A percentile compares a stretch with the other conserved stretches of the same genome.
Evolutionary conservation across 257 asterid genomes (phyloP).

Genomic region (Solanum phureja): DNA sequence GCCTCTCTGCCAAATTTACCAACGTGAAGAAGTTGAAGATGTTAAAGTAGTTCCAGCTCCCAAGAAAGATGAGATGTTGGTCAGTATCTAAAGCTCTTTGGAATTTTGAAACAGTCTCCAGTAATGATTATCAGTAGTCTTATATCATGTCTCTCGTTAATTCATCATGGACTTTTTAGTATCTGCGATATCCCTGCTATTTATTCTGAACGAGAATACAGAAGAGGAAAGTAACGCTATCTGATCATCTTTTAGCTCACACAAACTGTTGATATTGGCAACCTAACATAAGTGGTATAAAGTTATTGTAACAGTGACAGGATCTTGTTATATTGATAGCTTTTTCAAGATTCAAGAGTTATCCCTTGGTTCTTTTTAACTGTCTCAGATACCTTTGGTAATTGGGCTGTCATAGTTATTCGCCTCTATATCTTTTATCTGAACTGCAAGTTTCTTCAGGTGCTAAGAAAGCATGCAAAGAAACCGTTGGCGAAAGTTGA

Average conservation of each 20-base stretch:
- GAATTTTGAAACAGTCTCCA: not conserved
- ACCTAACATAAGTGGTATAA: not conserved
- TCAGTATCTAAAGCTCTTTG: conserved; percentile 23
- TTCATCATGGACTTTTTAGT: not conserved
- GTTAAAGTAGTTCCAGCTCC: conserved; percentile 56
- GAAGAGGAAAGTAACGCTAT: not conserved
- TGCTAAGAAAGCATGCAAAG: conserved; percentile 46
- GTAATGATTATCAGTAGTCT: not conserved
- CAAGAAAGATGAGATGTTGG: conserved; percentile 56
- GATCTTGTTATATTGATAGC: not conserved
- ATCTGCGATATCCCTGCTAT: not conserved
- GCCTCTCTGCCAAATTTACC: conserved; percentile 49
- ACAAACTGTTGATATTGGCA: not conserved
- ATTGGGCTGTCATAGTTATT: not conserved
- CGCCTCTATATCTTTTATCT: not conserved
- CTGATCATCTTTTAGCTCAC: not conserved
- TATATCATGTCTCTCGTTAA: not conserved
- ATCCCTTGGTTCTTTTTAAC: not conserved
- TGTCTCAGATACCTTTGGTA: not conserved
- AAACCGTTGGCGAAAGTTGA: conserved; percentile 24
- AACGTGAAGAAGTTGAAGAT: conserved; percentile 70
- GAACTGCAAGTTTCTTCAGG: conserved; percentile 22
- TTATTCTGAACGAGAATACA: not conserved
- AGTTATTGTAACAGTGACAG: not conserved
- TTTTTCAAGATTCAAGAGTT: not conserved